Evolutionary conservation across 257 asterid genomes (phyloP), one percentile per base, ranked within the genome.

Genomic region (Solanum neorickii): DNA sequence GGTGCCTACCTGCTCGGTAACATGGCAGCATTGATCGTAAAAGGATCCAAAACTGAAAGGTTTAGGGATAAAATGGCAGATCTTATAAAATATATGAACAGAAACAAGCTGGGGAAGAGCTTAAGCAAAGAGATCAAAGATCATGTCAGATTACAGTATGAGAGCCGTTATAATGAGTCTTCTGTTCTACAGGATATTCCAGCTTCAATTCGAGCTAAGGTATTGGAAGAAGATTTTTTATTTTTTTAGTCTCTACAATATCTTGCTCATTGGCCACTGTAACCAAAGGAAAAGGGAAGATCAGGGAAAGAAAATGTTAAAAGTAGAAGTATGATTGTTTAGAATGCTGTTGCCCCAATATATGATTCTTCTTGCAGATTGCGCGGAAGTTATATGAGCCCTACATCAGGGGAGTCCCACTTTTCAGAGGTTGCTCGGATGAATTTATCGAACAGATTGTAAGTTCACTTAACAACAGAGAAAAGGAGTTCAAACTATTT

Each of bases 1-100:
- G 98, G 98, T 9, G 96, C 98, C 47, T 94, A 94, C 89, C 78
- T 94, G 87, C 94, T 94, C 9, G 98, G 98, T 41, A 94, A 94
- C 94, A 94, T 94, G 98, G 89, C 98, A 1, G 98, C 98, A 31
- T 88, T 94, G 92, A 93, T 93, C 29, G 98, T 94, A 3, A 94
- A 93, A 91, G 98, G 98, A 83, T 94, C 98, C 9, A 94, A 90
- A 41, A 94, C 98, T 0, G 98, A 93, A 82, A 94, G 92, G 87
- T 94, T 91, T 27, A 90, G 96, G 87, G 98, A 94, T 85, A 92
- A 90, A 73, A 94, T 94, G 96, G 92, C 87, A 21, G 96, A 93
- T 86, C 90, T 94, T 49, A 91, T 90, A 14, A 94, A 91, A 52
- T 93, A 92, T 73, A 90, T 90, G 92, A 93, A 93, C 73, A 91